These are phyloP conservation scores for Oryza meyeriana DNA, from an alignment of 176 grass and related monocot species.

Conservation along the genomic window DNA sequence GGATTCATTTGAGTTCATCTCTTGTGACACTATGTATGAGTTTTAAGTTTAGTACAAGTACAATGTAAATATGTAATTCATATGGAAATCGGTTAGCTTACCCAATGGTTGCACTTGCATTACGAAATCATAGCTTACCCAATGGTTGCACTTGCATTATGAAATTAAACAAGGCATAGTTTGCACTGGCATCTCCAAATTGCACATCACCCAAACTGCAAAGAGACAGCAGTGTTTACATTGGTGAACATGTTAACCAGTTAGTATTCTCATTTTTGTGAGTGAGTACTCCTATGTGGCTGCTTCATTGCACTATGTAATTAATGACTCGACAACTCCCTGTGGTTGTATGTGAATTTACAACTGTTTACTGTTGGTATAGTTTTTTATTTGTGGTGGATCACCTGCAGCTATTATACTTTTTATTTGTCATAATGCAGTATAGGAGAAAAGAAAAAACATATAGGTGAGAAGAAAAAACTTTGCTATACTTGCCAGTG, in stretches of 20 bases:
- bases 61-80: too few species aligned
- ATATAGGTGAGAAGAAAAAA: background rate
- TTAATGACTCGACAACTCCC: background rate
- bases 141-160: background rate
- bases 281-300: background rate
- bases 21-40: background rate
- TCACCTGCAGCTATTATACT: background rate
- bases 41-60: background rate
- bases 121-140: background rate
- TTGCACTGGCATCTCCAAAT: background rate
- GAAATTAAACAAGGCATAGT: background rate
- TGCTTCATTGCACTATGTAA: background rate
- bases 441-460: background rate
- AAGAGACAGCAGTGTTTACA: background rate
- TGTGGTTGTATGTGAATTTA: background rate
- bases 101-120: background rate
- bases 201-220: background rate
- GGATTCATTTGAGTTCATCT: conserved; percentile 1
- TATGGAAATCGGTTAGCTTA: background rate
- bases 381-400: background rate
- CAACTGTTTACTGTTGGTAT: background rate
- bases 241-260: background rate
- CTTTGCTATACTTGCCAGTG: too few species aligned
- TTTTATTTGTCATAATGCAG: background rate
- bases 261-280: background rate